Conservation (phyloP, 441 rosid species). For the Pelargonium cotyledonis region DNA sequence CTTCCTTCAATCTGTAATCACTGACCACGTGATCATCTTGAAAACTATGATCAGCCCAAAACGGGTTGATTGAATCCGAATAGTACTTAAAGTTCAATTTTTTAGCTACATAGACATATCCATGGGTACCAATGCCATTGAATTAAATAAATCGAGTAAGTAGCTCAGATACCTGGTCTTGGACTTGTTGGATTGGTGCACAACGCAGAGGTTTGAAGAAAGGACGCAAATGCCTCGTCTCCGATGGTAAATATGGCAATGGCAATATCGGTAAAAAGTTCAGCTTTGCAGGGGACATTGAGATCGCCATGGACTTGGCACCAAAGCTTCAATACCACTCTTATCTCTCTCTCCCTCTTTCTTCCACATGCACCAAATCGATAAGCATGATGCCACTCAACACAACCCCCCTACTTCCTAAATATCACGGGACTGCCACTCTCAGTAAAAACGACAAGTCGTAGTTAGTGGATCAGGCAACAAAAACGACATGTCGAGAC, state of each 20-base stretch:
- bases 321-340: background rate
- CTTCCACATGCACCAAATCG: background rate
- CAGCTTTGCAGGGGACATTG: slow-evolving; percentile 16
- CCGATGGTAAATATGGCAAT: slow-evolving; percentile 10
- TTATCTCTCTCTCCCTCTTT: background rate
- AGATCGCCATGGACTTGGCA: background rate
- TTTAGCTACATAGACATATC: background rate
- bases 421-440: slow-evolving; percentile 28
- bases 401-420: background rate
- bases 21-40: too few species aligned
- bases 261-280: slow-evolving; percentile 5
- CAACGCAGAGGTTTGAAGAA: slow-evolving; percentile 37
- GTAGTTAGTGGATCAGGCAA: background rate
- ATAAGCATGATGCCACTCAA: background rate
- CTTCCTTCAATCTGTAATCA: background rate
- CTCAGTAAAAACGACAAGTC: background rate
- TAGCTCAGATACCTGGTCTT: slow-evolving; percentile 30
- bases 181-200: slow-evolving; percentile 36
- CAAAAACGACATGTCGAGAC: background rate
- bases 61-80: background rate
- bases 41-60: background rate
- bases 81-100: background rate
- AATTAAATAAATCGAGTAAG: background rate
- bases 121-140: background rate
- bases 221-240: slow-evolving; percentile 7